Evolutionary conservation across 2,329 filamentous ascomycete genomes (phyloP).

Genomic region (Aspergillus sp.): DNA sequence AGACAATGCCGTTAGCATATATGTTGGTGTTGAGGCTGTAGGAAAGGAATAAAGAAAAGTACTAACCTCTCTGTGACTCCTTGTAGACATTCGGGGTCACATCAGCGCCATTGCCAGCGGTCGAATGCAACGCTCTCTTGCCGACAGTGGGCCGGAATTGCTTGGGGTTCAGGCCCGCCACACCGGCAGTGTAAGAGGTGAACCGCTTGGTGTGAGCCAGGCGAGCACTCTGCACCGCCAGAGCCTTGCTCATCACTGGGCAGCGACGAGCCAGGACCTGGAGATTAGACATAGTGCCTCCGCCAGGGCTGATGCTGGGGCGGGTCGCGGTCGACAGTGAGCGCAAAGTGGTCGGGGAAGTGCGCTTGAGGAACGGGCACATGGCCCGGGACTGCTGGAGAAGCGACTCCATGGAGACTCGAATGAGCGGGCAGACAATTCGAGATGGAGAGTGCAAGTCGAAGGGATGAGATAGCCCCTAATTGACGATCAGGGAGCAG

Average conservation of each 20-base stretch:
- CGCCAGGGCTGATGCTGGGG: constrained; percentile 69
- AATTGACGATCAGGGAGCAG: background rate
- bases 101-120: constrained; percentile 73
- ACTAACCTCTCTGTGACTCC: constrained; percentile 54
- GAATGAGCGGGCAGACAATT: background rate
- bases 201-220: constrained; percentile 42
- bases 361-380: constrained; percentile 96
- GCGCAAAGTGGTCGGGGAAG: constrained; percentile 86
- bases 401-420: constrained; percentile 76
- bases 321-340: constrained; percentile 72
- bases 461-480: background rate
- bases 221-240: constrained; percentile 72
- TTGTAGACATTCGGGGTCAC: constrained; percentile 61
- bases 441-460: background rate
- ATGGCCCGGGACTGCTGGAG: constrained; percentile 93
- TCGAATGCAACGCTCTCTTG: constrained; percentile 80
- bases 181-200: constrained; percentile 37
- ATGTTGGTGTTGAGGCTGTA: background rate
- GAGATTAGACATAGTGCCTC: constrained; percentile 94
- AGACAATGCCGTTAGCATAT: background rate
- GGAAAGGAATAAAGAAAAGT: background rate
- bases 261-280: constrained; percentile 92
- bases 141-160: constrained; percentile 53
- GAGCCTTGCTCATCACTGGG: constrained; percentile 97
- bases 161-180: constrained; percentile 37